phyloP scores from a whole-genome alignment of 2,329 filamentous ascomycete species.

The Cladobotryum protrusum region DNA sequence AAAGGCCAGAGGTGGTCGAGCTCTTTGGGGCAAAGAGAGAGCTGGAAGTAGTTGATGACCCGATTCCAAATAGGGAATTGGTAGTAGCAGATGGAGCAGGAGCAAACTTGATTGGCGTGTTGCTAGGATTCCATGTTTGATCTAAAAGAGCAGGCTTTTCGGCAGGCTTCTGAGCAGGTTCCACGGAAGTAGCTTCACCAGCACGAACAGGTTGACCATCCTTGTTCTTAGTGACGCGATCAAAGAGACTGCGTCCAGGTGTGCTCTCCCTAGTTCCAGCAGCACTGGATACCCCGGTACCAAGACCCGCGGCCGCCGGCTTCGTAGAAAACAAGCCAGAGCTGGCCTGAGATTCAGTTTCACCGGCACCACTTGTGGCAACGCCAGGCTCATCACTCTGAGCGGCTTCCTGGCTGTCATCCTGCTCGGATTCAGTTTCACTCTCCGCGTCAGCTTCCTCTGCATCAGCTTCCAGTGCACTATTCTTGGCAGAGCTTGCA shows the following conservation, averaged over 20 bases:
- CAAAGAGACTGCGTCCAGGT: conserved; percentile 47
- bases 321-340: conserved; percentile 24
- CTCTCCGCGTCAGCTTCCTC: conserved; percentile 35
- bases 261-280: conserved; percentile 40
- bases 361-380: conserved; percentile 35
- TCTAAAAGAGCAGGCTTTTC: conserved; percentile 27
- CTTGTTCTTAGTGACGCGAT: conserved; percentile 45
- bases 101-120: conserved; percentile 51
- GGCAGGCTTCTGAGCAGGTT: conserved; percentile 14
- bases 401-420: conserved; percentile 37
- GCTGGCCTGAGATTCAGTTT: conserved; percentile 30
- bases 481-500: conserved; percentile 48
- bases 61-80: conserved; percentile 27
- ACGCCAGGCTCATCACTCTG: conserved; percentile 39
- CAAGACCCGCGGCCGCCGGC: conserved; percentile 21
- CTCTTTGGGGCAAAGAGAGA: conserved; percentile 34
- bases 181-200: conserved; percentile 20
- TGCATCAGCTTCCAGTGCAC: conserved; percentile 42
- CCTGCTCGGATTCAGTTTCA: conserved; percentile 37
- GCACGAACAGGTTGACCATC: conserved; percentile 45
- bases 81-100: conserved; percentile 25
- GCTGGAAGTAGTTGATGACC: conserved; percentile 23
- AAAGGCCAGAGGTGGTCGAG: conserved; percentile 27
- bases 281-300: conserved; percentile 26
- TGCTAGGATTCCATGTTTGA: conserved; percentile 39